Base-by-base conservation (phyloP, 495 filamentous ascomycete species). In the Penicillium samsonianum region DNA sequence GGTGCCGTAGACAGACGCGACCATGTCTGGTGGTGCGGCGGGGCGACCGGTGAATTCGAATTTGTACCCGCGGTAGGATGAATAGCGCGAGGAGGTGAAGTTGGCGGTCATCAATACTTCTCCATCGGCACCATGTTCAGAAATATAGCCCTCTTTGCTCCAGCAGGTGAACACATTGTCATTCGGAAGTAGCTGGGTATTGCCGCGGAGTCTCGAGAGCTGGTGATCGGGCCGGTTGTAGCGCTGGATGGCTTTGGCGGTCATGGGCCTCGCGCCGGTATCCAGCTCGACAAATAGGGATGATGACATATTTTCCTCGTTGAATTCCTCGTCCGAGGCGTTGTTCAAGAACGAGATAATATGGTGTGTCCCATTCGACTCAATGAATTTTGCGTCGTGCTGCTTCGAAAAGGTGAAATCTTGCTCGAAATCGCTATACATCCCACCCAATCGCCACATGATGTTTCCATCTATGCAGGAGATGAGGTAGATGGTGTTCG, bases 351-450 rank as follows among this genome's bases (percentile, higher is more conserved):
- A 64, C 0, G 80, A 79, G 31, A 85, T 73, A 31, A 75, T 63
- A 53, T 75, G 59, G 65, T 64, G 59, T 31, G 75, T 65, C 64
- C 66, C 71, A 44, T 75, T 65, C 11, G 80, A 75, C 17, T 69
- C 67, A 14, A 82, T 40, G 64, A 79, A 80, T 72, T 80, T 77
- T 5, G 78, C 83, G 57, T 86, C 78, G 58, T 87, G 84, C 61
- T 86, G 84, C 58, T 78, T 80, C 22, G 78, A 78, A 67, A 87
- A 84, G 37, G 65, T 70, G 65, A 86, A 86, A 17, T 82, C 68
- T 43, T 68, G 61, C 26, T 63, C 55, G 53, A 80, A 78, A 41
- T 75, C 65, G 50, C 69, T 55, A 28, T 64, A 53, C 52, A 71
- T 56, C 19, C 84, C 84, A 42, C 78, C 71, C 33, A 87, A 65